Percentiles rank a stretch among this genome's conserved stretches.
Conservation (phyloP, 371 early-diverging fungal genomes). For the Quaeritorhiza haematococci region DNA sequence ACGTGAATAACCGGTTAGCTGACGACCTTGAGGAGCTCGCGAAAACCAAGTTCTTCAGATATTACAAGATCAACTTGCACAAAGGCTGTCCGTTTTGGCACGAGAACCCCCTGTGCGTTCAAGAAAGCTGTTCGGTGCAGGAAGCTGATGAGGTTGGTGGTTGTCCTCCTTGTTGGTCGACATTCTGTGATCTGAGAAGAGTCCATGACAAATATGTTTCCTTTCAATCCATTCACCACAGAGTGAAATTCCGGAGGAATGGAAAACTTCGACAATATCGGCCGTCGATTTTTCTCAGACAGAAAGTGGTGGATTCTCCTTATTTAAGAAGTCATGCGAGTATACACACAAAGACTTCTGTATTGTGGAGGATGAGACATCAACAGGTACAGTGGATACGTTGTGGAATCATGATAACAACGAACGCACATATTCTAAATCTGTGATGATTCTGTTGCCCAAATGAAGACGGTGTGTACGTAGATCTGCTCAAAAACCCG, state of each 20-base stretch:
- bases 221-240: too few relatives aligned
- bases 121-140: constrained; percentile 82
- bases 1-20: too few relatives aligned
- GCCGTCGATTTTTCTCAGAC: constrained; percentile 23
- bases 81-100: constrained; percentile 92
- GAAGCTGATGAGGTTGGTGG: constrained; percentile 66
- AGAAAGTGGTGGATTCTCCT: constrained; percentile 8
- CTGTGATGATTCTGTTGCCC: too few relatives aligned
- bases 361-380: constrained; percentile 73
- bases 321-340: constrained; percentile 47
- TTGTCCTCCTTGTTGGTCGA: too few relatives aligned
- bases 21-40: constrained; percentile 64
- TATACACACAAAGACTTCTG: constrained; percentile 83
- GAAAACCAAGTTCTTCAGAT: constrained; percentile 78
- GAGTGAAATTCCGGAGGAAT: constrained; percentile 39
- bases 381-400: constrained; percentile 45
- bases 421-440: neutral
- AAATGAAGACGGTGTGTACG: constrained; percentile 68
- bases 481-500: constrained; percentile 86
- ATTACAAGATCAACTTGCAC: constrained; percentile 83
- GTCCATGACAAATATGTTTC: too few relatives aligned
- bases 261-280: constrained; percentile 32
- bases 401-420: too few relatives aligned
- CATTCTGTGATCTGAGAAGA: too few relatives aligned
- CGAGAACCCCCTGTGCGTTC: constrained; percentile 75